Evolutionary conservation across 257 asterid species (phyloP).

Genomic region (Knoxia roxburghii): DNA sequence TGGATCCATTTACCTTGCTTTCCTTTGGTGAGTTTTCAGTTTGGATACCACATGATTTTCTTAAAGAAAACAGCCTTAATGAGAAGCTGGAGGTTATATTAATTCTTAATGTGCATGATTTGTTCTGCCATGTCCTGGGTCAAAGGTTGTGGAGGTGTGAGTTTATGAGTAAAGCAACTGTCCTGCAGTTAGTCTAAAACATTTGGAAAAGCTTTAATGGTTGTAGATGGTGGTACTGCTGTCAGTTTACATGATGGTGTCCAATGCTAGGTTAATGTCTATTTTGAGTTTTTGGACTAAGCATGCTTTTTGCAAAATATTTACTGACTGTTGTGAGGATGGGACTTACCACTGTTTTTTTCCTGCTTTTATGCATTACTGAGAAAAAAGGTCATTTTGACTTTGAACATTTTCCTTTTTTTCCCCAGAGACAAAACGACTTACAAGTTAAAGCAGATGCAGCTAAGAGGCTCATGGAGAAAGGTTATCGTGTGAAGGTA

Average conservation of each 20-base stretch:
- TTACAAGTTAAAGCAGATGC: slow-evolving; percentile 74
- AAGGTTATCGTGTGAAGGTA: slow-evolving; percentile 86
- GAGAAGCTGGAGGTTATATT: neutral
- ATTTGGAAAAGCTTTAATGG: neutral
- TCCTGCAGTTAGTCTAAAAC: neutral
- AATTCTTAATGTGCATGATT: neutral
- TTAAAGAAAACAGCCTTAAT: neutral
- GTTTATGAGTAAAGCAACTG: neutral
- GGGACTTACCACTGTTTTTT: too few species aligned
- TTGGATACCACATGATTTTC: neutral
- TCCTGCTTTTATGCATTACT: neutral
- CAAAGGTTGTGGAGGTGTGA: neutral
- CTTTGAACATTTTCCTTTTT: neutral
- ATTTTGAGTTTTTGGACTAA: neutral
- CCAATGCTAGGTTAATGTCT: neutral
- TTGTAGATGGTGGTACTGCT: neutral
- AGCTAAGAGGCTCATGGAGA: slow-evolving; percentile 71
- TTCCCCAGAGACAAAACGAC: slow-evolving; percentile 53
- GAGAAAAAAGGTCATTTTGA: slow-evolving; percentile 1
- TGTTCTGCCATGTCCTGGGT: neutral
- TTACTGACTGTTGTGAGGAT: too few species aligned
- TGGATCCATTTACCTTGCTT: neutral
- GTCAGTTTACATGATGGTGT: neutral
- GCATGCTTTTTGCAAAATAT: neutral
- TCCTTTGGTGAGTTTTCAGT: slow-evolving; percentile 6